A percentile compares a stretch with the other conserved stretches of the same genome.
These are phyloP conservation scores for Paecilomyces variotii DNA, from an alignment of 2,329 filamentous ascomycete genomes.

Conservation along the genomic window DNA sequence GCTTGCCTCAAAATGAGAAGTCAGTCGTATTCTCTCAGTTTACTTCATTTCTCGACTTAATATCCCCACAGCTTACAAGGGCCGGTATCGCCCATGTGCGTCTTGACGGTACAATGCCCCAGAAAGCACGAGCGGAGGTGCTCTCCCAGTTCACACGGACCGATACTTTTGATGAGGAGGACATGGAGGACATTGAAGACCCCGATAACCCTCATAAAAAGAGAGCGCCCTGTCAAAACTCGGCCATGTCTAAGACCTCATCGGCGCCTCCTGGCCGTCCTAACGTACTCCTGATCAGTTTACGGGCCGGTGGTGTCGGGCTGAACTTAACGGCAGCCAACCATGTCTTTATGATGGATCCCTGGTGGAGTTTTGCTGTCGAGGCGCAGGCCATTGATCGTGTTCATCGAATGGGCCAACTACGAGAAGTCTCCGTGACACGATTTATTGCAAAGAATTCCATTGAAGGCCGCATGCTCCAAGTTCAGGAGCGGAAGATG, in stretches of 20 bases:
- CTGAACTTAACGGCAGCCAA: constrained; percentile 85
- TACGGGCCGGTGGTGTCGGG: constrained; percentile 87
- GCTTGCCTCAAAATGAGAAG: constrained; percentile 65
- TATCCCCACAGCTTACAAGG: constrained; percentile 67
- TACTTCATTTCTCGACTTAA: constrained; percentile 88
- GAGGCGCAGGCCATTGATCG: constrained; percentile 97
- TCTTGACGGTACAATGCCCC: constrained; percentile 82
- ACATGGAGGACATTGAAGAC: constrained; percentile 27
- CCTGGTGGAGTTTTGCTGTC: constrained; percentile 97
- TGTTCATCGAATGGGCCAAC: constrained; percentile 94
- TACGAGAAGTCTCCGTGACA: constrained; percentile 73
- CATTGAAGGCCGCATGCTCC: constrained; percentile 91
- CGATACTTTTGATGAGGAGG: constrained; percentile 27
- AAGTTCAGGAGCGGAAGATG: constrained; percentile 86
- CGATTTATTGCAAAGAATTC: constrained; percentile 84
- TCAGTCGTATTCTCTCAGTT: constrained; percentile 96
- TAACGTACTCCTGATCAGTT: constrained; percentile 66
- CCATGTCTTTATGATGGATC: constrained; percentile 97
- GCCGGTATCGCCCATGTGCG: constrained; percentile 73
- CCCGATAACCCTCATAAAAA: background rate
- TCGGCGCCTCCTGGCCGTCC: constrained; percentile 16
- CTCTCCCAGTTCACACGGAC: constrained; percentile 60
- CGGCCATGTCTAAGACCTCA: constrained; percentile 2
- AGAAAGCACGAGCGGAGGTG: constrained; percentile 73
- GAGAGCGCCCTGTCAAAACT: background rate